phyloP scores from a whole-genome alignment of 495 filamentous ascomycete species.

The Aspergillus bertholletiae region DNA sequence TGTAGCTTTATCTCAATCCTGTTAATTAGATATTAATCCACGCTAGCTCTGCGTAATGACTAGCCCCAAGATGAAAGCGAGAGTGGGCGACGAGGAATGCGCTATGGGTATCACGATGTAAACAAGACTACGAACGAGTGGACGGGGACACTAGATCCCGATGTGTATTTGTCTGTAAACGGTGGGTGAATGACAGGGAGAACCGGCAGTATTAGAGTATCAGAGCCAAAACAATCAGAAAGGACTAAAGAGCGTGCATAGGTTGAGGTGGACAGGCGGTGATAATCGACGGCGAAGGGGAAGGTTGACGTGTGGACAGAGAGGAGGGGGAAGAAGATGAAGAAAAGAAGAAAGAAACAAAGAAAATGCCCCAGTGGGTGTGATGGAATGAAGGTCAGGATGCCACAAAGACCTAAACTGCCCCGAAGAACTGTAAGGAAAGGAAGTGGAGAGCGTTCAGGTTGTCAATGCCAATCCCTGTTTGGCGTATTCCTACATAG shows the following conservation, averaged over 20 bases:
- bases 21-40: background rate
- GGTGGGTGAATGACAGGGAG: background rate
- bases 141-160: slow-evolving; percentile 1
- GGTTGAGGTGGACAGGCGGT: background rate
- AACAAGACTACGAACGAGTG: background rate
- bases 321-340: background rate
- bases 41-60: background rate
- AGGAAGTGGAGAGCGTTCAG: background rate
- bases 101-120: background rate
- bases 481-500: background rate
- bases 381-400: slow-evolving; percentile 7
- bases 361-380: background rate
- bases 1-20: background rate
- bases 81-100: background rate
- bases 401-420: slow-evolving; percentile 7
- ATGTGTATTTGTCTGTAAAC: background rate
- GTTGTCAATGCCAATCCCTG: slow-evolving; percentile 4
- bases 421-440: background rate
- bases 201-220: background rate
- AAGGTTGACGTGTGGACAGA: background rate
- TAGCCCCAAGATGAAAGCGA: background rate
- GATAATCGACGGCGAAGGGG: background rate
- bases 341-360: slow-evolving; percentile 1
- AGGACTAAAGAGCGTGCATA: background rate
- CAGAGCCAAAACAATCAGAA: background rate